Conservation (phyloP, 768 basidiomycete species). For the Naganishia onofrii region DNA sequence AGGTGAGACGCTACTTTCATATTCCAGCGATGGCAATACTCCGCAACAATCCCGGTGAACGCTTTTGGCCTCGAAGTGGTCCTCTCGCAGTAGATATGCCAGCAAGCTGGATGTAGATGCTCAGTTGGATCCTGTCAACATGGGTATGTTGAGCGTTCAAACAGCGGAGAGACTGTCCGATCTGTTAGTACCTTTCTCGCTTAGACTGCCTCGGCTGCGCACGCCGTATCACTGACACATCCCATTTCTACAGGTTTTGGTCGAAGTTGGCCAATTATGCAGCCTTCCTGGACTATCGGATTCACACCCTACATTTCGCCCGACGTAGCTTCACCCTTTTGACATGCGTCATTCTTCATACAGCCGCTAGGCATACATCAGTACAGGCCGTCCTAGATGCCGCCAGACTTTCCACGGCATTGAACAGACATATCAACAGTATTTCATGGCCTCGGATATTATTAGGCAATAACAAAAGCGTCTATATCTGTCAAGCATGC, state of each 20-base stretch:
- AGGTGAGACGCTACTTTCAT: not conserved
- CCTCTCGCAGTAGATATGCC: conserved; percentile 4
- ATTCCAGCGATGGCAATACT: not conserved
- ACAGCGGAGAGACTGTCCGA: conserved; percentile 15
- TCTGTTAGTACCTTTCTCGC: not conserved
- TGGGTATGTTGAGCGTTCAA: conserved; percentile 16
- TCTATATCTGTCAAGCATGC: conserved; percentile 25
- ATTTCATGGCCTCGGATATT: conserved; percentile 20
- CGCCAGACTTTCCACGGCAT: not conserved
- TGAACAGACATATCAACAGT: conserved; percentile 24
- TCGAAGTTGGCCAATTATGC: conserved; percentile 22
- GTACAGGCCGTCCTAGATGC: not conserved
- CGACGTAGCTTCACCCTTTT: conserved; percentile 13
- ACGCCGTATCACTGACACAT: too few relatives aligned
- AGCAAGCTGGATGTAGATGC: conserved; percentile 25
- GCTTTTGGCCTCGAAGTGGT: conserved; percentile 1
- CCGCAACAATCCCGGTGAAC: not conserved
- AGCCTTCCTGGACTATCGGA: conserved; percentile 2
- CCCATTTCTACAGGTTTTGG: conserved; percentile 17
- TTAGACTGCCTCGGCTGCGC: not conserved
- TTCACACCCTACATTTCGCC: conserved; percentile 11
- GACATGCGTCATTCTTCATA: conserved; percentile 16
- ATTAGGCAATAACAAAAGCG: conserved; percentile 22
- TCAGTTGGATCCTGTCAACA: conserved; percentile 20
- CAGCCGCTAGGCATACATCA: conserved; percentile 14